Evolutionary conservation across 2,329 filamentous ascomycete genomes (phyloP).

Genomic region (Trematosphaeria pertusa): DNA sequence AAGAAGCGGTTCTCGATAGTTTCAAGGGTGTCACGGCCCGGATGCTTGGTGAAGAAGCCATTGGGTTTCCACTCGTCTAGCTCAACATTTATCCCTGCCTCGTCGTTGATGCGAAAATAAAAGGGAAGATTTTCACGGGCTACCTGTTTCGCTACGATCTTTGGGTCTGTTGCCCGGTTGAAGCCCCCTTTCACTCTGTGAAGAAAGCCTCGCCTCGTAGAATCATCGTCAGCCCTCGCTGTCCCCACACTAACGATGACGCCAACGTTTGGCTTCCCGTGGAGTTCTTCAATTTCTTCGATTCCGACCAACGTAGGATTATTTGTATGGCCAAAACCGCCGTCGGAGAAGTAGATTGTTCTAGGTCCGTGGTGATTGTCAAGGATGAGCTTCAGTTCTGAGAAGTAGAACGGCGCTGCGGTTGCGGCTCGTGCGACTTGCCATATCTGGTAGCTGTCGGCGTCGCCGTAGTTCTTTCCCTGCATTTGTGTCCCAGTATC

Average conservation of each 20-base stretch:
- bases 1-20: conserved; percentile 2
- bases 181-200: not conserved
- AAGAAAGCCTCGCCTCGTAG: no score
- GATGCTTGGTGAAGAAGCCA: not conserved
- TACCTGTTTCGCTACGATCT: not conserved
- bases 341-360: conserved; percentile 7
- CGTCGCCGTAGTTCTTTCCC: conserved; percentile 7
- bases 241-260: conserved; percentile 11
- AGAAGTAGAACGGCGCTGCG: conserved; percentile 13
- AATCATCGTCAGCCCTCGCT: not conserved
- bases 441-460: conserved; percentile 7
- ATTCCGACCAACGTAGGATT: conserved; percentile 9
- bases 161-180: conserved; percentile 1
- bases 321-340: conserved; percentile 9
- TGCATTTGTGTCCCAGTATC: no score
- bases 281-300: conserved; percentile 7
- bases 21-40: conserved; percentile 6
- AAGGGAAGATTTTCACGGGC: not conserved
- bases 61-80: conserved; percentile 11
- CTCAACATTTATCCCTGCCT: conserved; percentile 4
- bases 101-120: conserved; percentile 12
- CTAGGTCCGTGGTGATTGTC: not conserved
- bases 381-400: conserved; percentile 1
- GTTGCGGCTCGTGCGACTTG: conserved; percentile 12
- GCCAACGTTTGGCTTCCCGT: conserved; percentile 6